Conservation (phyloP, 169 alveolate species). For the Perkinsus olseni region DNA sequence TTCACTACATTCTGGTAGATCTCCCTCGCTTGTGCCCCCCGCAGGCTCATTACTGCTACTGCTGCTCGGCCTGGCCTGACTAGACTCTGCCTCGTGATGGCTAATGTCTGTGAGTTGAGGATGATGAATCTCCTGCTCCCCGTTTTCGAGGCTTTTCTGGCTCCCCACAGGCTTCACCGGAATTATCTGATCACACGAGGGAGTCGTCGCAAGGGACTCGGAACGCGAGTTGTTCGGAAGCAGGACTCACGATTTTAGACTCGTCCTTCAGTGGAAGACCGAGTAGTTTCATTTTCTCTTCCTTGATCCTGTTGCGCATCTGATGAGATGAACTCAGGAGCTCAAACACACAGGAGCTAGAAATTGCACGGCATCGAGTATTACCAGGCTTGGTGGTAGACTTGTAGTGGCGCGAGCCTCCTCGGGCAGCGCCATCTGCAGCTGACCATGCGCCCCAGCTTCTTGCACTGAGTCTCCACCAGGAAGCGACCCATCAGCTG, state of each 20-base stretch:
- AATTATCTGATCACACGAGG: not conserved
- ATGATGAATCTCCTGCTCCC: not conserved
- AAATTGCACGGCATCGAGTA: not conserved
- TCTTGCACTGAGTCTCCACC: slow-evolving; percentile 26
- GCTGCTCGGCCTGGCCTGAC: not conserved
- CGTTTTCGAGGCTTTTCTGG: not conserved
- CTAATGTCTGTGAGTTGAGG: not conserved
- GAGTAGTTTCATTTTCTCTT: not conserved
- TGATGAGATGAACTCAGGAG: not conserved
- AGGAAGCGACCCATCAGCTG: slow-evolving; percentile 22
- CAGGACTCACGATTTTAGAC: not conserved
- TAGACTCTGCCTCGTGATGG: not conserved
- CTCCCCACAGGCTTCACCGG: not conserved
- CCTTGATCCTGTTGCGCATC: not conserved
- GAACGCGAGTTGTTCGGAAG: not conserved
- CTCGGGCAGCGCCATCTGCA: slow-evolving; percentile 21
- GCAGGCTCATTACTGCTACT: not conserved
- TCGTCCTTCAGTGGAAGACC: not conserved
- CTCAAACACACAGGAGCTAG: not conserved
- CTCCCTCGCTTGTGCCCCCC: not conserved
- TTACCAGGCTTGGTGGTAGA: slow-evolving; percentile 5
- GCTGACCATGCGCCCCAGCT: not conserved
- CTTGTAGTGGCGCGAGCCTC: slow-evolving; percentile 19
- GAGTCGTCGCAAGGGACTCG: not conserved
- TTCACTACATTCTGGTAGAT: not conserved